Conservation (phyloP, 495 filamentous ascomycete species). For the Glonium stellatum region DNA sequence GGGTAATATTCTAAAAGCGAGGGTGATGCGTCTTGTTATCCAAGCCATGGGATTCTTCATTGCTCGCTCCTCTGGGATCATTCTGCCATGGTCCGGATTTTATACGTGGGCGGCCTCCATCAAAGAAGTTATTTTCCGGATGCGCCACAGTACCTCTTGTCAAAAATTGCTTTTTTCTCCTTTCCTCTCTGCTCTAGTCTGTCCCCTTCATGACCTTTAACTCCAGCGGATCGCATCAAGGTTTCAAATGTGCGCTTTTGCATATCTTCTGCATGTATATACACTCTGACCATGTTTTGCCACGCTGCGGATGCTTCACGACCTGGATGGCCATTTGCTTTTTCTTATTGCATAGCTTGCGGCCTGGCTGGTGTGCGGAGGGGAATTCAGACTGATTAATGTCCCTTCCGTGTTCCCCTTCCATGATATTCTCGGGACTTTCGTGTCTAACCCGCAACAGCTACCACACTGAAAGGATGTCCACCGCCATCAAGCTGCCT, state of each 20-base stretch:
- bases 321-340: constrained; percentile 7
- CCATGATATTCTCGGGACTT: too few relatives aligned
- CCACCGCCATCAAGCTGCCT: too few relatives aligned
- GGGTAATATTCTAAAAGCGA: not conserved
- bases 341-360: constrained; percentile 5
- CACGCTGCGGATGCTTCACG: constrained; percentile 3
- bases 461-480: too few relatives aligned
- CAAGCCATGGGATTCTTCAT: not conserved
- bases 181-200: not conserved
- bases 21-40: not conserved
- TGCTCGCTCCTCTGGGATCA: not conserved
- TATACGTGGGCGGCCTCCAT: not conserved
- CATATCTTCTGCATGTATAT: constrained; percentile 6
- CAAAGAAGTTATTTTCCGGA: not conserved
- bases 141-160: not conserved
- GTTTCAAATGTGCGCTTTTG: not conserved
- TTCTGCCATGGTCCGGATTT: not conserved
- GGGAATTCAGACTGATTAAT: constrained; percentile 5
- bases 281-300: not conserved
- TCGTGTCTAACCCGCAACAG: too few relatives aligned
- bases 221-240: constrained; percentile 1
- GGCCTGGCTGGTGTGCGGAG: not conserved
- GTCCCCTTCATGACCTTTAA: not conserved
- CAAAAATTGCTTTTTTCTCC: not conserved
- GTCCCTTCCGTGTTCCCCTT: not conserved